Base-by-base conservation (phyloP, 192 early-diverging fungal species). In the Phlyctochytrium arcticum region DNA sequence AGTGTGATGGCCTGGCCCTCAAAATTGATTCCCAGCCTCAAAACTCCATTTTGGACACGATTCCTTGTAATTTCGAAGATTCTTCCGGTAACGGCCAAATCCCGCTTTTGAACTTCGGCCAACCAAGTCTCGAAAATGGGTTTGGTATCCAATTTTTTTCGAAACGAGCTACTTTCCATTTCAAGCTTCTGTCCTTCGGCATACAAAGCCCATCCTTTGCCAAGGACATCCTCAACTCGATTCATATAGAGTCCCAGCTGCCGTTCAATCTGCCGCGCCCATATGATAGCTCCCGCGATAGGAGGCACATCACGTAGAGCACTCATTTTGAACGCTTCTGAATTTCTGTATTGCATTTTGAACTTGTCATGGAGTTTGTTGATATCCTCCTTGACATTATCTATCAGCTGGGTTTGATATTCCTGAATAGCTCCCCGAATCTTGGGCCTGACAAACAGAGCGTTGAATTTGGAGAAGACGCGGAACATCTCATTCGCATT, bases 401-500 rank as follows among this genome's bases (percentile, higher is more conserved):
- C 94, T 63, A 99, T 95, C 60, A 99, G 82, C 72, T 97, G 95
- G 17, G 90, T 89, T 78, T 99, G 98, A 70, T 98, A 99, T 76
- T 99, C 98, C 73, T 96, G 94, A 65, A 99, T 95, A 17, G 98
- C 98, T 17, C 95, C 94, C 69, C 98, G 90, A 79, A 99, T 99
- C 87, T 98, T 99, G 64, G 95, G 96, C 50, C 96, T 82, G 34
- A 99, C 91, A 77, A 99, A 99, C 37, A 99, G 85, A 3, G 96
- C 96, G 70, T 99, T 99, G 86, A 99, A 99, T 70, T 98, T 98
- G 37, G 93, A 95, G 70, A 99, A 98, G 23, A 98, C 94, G 15
- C 96, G 86, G 79, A 99, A 98, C 96, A 98, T 98, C 59, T 99
- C 98, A 49, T 90, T 93, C 3, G 98, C 98, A 69, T 92, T 99